A percentile compares a stretch with the other conserved stretches of the same genome.
phyloP scores from a whole-genome alignment of 2,329 filamentous ascomycete species.

The Alternaria metachromatica region DNA sequence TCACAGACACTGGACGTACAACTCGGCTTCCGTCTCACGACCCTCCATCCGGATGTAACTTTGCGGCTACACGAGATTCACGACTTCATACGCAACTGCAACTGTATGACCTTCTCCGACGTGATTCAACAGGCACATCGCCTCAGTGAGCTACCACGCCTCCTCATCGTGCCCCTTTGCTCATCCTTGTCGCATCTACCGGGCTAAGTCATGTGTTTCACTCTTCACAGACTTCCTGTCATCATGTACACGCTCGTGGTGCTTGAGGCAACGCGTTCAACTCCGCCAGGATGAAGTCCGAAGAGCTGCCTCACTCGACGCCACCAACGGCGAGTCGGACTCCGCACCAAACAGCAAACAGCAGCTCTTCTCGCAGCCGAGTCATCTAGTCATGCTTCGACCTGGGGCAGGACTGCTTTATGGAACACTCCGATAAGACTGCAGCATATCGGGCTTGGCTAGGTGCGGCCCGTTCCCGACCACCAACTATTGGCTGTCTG shows the following conservation, averaged over 20 bases:
- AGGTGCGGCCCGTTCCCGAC: slow-evolving; percentile 9
- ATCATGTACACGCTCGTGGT: not conserved
- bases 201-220: not conserved
- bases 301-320: not conserved
- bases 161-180: not conserved
- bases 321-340: not conserved
- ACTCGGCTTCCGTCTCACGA: not conserved
- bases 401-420: not conserved
- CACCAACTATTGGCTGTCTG: slow-evolving; percentile 1
- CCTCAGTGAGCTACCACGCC: not conserved
- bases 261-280: not conserved
- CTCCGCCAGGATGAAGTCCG: not conserved
- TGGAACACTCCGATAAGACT: not conserved
- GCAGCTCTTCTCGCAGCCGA: not conserved
- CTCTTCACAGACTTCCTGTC: not conserved
- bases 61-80: not conserved
- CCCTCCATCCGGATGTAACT: not conserved
- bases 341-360: not conserved
- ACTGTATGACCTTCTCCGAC: not conserved
- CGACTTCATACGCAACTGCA: not conserved
- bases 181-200: not conserved
- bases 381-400: not conserved
- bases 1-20: not conserved
- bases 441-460: slow-evolving; percentile 19
- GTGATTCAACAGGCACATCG: not conserved